Percentiles rank a stretch among this genome's conserved stretches.
Evolutionary conservation across 305 asterid genomes (phyloP).

Genomic region (Solanum hybrid): DNA sequence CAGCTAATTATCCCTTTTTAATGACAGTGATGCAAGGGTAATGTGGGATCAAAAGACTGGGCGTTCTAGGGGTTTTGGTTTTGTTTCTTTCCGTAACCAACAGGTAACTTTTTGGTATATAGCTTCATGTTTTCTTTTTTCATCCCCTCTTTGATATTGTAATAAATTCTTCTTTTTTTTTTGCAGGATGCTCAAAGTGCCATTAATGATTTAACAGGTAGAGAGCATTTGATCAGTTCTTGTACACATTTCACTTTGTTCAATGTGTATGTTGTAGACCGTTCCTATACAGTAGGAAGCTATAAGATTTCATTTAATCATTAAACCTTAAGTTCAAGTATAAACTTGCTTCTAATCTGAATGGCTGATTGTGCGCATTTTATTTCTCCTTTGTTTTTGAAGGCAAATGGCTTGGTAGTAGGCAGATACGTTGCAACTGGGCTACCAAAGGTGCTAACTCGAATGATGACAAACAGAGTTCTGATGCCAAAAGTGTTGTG

Average conservation of each 20-base stretch:
- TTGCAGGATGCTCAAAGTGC: constrained; percentile 89
- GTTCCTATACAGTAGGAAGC: not conserved
- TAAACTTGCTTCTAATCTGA: constrained; percentile 1
- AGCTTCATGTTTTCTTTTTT: not conserved
- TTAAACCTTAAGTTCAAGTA: not conserved
- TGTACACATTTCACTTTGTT: not conserved
- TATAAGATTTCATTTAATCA: not conserved
- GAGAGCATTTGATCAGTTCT: constrained; percentile 8
- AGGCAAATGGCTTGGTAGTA: constrained; percentile 95
- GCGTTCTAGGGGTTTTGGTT: constrained; percentile 89
- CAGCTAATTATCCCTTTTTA: not conserved
- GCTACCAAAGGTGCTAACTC: constrained; percentile 82
- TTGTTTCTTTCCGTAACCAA: constrained; percentile 88
- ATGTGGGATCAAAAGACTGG: constrained; percentile 97
- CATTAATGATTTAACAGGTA: constrained; percentile 83
- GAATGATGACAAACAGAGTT: constrained; percentile 63
- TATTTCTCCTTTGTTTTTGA: constrained; percentile 1
- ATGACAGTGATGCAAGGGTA: constrained; percentile 78
- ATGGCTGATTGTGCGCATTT: not conserved
- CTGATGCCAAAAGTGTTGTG: constrained; percentile 67
- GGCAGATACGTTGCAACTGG: constrained; percentile 98
- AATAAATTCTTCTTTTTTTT: constrained; percentile 7
- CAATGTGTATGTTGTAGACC: not conserved
- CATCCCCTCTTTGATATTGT: not conserved
- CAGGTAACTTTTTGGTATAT: constrained; percentile 32